A percentile compares a stretch with the other conserved stretches of the same genome.
phyloP scores from a whole-genome alignment of 306 rosid genomes.

The Canavalia ensiformis region DNA sequence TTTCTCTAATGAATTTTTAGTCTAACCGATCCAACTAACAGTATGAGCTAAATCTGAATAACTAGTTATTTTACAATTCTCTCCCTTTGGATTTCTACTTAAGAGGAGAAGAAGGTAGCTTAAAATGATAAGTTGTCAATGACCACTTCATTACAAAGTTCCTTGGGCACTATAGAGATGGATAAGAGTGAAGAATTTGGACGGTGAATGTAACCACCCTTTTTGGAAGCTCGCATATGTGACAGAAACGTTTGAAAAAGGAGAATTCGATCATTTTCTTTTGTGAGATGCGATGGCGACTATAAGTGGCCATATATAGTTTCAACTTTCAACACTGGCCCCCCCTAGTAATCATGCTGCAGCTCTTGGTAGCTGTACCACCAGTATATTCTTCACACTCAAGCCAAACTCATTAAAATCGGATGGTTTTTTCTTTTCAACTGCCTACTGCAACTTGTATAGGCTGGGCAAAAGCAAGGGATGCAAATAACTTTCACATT shows the following conservation, averaged over 20 bases:
- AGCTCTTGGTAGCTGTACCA: constrained; percentile 34
- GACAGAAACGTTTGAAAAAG: constrained; percentile 45
- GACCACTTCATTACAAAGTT: constrained; percentile 24
- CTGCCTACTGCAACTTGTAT: constrained; percentile 3
- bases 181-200: constrained; percentile 47
- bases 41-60: too few relatives aligned
- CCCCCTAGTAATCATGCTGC: constrained; percentile 51
- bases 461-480: constrained; percentile 17
- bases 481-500: constrained; percentile 14
- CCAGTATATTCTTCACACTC: constrained; percentile 45
- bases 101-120: constrained; percentile 6
- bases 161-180: constrained; percentile 18
- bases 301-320: constrained; percentile 38
- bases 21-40: too few relatives aligned
- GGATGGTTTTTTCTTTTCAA: background rate
- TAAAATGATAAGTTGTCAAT: constrained; percentile 28
- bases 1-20: too few relatives aligned
- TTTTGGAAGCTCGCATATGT: constrained; percentile 40
- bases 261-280: constrained; percentile 44
- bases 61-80: too few relatives aligned
- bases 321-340: constrained; percentile 52
- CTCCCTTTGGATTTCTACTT: too few relatives aligned
- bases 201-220: constrained; percentile 41
- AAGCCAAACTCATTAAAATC: constrained; percentile 35
- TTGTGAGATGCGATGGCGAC: constrained; percentile 50